Conservation (phyloP, 257 asterid species). For the Galeopsis tetrahit region DNA sequence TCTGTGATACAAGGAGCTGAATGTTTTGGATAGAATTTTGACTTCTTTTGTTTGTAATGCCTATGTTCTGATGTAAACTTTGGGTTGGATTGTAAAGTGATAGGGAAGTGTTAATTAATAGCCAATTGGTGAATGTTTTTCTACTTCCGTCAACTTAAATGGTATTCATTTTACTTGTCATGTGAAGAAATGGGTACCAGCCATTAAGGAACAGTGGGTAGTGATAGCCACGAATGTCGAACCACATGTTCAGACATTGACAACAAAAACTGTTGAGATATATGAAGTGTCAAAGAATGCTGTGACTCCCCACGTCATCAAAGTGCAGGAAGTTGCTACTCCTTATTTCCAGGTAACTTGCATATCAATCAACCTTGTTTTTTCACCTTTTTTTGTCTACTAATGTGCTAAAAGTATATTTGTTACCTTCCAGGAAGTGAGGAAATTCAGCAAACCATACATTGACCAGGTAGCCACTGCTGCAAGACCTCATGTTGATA, state of each 20-base stretch:
- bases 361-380: conserved; percentile 15
- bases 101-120: not conserved
- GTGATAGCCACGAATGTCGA: conserved; percentile 58
- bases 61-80: conserved; percentile 19
- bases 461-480: conserved; percentile 82
- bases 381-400: conserved; percentile 23
- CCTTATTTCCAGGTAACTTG: conserved; percentile 77
- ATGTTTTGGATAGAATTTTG: not conserved
- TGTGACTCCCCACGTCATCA: conserved; percentile 67
- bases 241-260: conserved; percentile 72
- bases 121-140: conserved; percentile 1
- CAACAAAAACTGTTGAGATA: conserved; percentile 59
- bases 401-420: conserved; percentile 30
- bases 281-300: conserved; percentile 63
- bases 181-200: conserved; percentile 81
- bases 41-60: not conserved
- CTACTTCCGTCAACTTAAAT: conserved; percentile 21
- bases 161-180: conserved; percentile 15
- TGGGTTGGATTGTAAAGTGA: conserved; percentile 17
- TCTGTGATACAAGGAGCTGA: conserved; percentile 3
- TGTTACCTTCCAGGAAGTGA: conserved; percentile 60
- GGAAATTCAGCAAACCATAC: conserved; percentile 77
- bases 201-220: conserved; percentile 77
- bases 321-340: conserved; percentile 68
- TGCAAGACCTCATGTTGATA: conserved; percentile 86